phyloP scores from a whole-genome alignment of 1,139 yeast species.

The Pichia inconspicua region DNA sequence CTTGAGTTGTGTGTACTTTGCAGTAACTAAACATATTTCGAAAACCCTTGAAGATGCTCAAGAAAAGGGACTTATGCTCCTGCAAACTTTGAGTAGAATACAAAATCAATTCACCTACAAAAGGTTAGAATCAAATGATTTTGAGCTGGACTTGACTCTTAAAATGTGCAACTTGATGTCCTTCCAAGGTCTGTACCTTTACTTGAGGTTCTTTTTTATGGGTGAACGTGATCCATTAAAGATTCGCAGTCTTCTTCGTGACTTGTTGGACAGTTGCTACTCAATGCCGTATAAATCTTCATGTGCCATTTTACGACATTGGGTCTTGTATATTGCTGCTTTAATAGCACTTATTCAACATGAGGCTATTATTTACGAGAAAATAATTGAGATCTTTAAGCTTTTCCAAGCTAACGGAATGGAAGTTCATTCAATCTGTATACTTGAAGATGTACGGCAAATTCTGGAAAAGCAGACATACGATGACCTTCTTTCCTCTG shows the following conservation, averaged over 20 bases:
- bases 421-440: constrained; percentile 6
- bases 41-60: constrained; percentile 2
- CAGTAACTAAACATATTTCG: constrained; percentile 1
- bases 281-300: constrained; percentile 16
- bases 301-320: constrained; percentile 12
- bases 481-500: constrained; percentile 1
- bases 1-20: constrained; percentile 9
- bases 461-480: constrained; percentile 5
- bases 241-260: constrained; percentile 3
- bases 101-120: constrained; percentile 1
- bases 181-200: constrained; percentile 11
- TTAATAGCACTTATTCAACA: constrained; percentile 7
- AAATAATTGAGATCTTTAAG: constrained; percentile 6
- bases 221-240: constrained; percentile 4
- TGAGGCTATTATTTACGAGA: constrained; percentile 7
- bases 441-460: constrained; percentile 5
- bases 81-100: constrained; percentile 1
- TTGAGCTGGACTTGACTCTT: constrained; percentile 15
- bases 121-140: constrained; percentile 11
- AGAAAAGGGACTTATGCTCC: constrained; percentile 7
- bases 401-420: constrained; percentile 12
- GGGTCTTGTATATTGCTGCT: constrained; percentile 12
- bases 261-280: constrained; percentile 11
- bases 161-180: constrained; percentile 11
- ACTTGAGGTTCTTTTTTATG: constrained; percentile 11